Conservation (phyloP, 441 rosid genomes). For the Erysimum cheiri region DNA sequence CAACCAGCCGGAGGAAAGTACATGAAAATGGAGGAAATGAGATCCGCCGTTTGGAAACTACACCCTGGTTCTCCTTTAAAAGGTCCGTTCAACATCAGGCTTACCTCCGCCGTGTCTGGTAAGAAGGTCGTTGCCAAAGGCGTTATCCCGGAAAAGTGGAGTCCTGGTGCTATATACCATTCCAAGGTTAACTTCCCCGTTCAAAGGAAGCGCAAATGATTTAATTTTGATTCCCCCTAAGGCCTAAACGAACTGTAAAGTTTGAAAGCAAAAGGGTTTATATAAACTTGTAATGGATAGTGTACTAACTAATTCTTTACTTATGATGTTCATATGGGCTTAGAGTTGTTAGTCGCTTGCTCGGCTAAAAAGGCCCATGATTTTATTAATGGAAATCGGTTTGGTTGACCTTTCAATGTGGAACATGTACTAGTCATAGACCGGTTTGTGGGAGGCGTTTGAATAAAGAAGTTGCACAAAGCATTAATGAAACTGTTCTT, state of each 20-base stretch:
- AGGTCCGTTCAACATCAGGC: conserved; percentile 61
- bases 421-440: background rate
- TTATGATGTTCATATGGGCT: conserved; percentile 16
- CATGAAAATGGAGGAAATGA: conserved; percentile 59
- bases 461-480: conserved; percentile 6
- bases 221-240: background rate
- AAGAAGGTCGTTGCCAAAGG: conserved; percentile 47
- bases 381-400: background rate
- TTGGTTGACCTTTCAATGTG: conserved; percentile 21
- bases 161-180: conserved; percentile 57
- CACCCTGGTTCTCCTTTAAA: conserved; percentile 50
- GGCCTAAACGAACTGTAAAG: conserved; percentile 5
- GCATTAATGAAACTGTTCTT: background rate
- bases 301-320: conserved; percentile 7
- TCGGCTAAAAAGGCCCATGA: conserved; percentile 9
- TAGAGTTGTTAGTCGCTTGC: background rate
- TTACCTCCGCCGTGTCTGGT: conserved; percentile 51
- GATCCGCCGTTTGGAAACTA: conserved; percentile 75
- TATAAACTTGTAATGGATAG: conserved; percentile 10
- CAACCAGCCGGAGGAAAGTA: conserved; percentile 51
- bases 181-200: conserved; percentile 52
- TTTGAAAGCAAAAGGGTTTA: conserved; percentile 18
- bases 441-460: conserved; percentile 8
- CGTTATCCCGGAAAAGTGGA: conserved; percentile 71
- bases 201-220: conserved; percentile 32